Evolutionary conservation across 2,329 filamentous ascomycete species (phyloP), one percentile per base, ranked within the genome.

Genomic region (Hortaea werneckii): DNA sequence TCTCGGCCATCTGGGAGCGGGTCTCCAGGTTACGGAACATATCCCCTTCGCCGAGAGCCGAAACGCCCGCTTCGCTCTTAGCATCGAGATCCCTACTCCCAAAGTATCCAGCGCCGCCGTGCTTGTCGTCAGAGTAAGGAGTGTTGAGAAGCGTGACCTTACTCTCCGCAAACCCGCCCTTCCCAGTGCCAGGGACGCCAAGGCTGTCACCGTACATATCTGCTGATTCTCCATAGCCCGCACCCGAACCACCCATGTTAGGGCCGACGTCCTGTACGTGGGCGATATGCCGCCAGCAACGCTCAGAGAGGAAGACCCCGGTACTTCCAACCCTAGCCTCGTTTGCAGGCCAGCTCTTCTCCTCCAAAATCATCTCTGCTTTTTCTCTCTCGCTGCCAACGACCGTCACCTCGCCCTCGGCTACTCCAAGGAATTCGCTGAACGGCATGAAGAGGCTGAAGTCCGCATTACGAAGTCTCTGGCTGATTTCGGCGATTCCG

Each of bases 1-100:
- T 90, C 67, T 96, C 90, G 0, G 90, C 87, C 79, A 98, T 87
- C 62, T 95, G 86, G 62, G 94, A 85, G 52, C 87, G 80, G 5
- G 90, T 95, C 56, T 96, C 90, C 6, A 96, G 75, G 58, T 95
- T 95, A 60, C 88, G 87, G 75, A 98, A 98, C 90, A 98, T 95
- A 63, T 98, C 92, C 5, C 92, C 89, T 44, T 79, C 85, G 41
- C 89, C 85, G 62, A 95, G 84, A 5, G 87, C 88, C n/a, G 90
- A 95, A 1, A 77, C 84, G 4, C 89, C 90, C 6, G 90, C 89
- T 43, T 98, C 92, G 29, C 92, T 96, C 38, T 88, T 87, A 6
- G 82, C 74, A 62, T 98, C 92, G 7, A 85, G 65, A 47, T 94
- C 88, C 42, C 82, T 76, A 55, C 74, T 80, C 44, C 83, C 84